phyloP scores from a whole-genome alignment of 768 basidiomycete species.

The Suillus variegatus region DNA sequence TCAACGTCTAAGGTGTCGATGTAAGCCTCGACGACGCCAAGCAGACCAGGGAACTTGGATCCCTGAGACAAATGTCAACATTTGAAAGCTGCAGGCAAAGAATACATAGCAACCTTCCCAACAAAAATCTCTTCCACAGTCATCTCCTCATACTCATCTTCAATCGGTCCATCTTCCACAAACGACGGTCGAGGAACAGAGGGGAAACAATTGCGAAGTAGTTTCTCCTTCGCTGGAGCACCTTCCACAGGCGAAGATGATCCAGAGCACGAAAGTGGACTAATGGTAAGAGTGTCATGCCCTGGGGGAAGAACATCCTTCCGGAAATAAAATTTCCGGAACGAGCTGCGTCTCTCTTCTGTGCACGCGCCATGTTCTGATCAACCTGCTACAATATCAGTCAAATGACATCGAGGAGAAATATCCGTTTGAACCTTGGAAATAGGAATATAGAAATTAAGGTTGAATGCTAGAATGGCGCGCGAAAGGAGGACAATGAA shows the following conservation, averaged over 20 bases:
- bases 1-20: constrained; percentile 84
- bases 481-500: constrained; percentile 94
- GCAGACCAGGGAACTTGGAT: constrained; percentile 71
- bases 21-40: constrained; percentile 82
- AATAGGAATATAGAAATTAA: constrained; percentile 97
- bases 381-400: constrained; percentile 67
- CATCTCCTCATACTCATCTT: constrained; percentile 92
- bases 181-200: constrained; percentile 48
- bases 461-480: constrained; percentile 86
- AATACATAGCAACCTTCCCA: constrained; percentile 64
- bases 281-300: constrained; percentile 36
- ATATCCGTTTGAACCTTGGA: constrained; percentile 65
- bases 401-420: not conserved
- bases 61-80: constrained; percentile 42
- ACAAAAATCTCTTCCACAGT: constrained; percentile 90
- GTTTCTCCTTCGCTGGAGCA: constrained; percentile 57
- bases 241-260: constrained; percentile 36
- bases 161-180: constrained; percentile 54
- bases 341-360: constrained; percentile 74
- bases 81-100: not conserved
- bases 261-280: constrained; percentile 47
- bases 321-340: constrained; percentile 85
- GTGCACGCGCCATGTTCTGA: constrained; percentile 93
- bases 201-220: constrained; percentile 73
- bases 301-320: constrained; percentile 76